Percentiles rank a stretch among this genome's conserved stretches.
phyloP scores from a whole-genome alignment of 345 rosid species.

The Moringa oleifera region DNA sequence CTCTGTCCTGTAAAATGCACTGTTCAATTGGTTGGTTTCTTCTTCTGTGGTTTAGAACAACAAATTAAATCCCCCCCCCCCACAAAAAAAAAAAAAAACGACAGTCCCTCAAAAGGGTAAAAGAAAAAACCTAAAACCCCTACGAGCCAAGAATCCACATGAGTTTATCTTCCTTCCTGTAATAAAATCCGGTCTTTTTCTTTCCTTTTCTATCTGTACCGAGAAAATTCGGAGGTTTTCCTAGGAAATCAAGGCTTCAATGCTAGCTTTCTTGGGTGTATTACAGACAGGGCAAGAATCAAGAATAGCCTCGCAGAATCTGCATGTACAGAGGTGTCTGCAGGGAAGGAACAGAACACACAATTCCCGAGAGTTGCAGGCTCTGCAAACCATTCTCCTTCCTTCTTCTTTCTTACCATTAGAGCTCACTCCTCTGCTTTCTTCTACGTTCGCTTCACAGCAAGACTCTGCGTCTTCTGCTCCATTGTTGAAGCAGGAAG shows the following conservation, averaged over 20 bases:
- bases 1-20: constrained; percentile 10
- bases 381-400: constrained; percentile 33
- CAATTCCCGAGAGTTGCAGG: constrained; percentile 46
- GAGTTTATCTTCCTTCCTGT: not conserved
- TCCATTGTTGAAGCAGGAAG: constrained; percentile 23
- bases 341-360: constrained; percentile 86
- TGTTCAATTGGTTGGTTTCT: constrained; percentile 1
- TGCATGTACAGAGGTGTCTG: constrained; percentile 83
- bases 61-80: constrained; percentile 2
- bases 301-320: constrained; percentile 46
- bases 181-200: not conserved
- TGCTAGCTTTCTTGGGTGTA: constrained; percentile 57
- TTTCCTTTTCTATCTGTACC: constrained; percentile 1
- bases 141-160: constrained; percentile 2
- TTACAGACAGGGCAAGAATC: constrained; percentile 69
- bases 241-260: constrained; percentile 60
- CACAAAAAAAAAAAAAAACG: not conserved
- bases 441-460: constrained; percentile 27
- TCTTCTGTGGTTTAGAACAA: constrained; percentile 3
- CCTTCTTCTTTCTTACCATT: constrained; percentile 2
- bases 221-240: constrained; percentile 9
- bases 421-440: constrained; percentile 7
- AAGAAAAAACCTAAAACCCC: too few species aligned
- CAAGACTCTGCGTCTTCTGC: constrained; percentile 56
- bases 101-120: constrained; percentile 10